Conservation (phyloP, 2,329 filamentous ascomycete species). For the Aspergillus sp. region DNA sequence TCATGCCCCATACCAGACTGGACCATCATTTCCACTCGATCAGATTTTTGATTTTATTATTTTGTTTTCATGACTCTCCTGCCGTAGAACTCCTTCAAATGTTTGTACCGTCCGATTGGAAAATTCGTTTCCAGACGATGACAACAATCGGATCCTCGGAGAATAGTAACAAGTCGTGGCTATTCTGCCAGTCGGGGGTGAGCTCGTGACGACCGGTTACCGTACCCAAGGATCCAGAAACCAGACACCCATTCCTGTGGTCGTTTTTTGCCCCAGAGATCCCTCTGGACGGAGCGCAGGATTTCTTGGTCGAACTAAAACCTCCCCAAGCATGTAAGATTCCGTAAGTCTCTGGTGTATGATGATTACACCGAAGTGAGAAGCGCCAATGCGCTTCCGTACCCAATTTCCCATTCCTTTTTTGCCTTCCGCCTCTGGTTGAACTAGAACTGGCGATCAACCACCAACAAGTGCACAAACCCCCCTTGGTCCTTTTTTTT, state of each 20-base stretch:
- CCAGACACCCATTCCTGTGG: too few relatives aligned
- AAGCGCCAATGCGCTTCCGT: conserved; percentile 9
- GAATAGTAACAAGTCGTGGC: too few relatives aligned
- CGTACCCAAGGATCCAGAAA: too few relatives aligned
- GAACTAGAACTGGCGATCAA: conserved; percentile 28
- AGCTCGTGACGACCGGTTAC: too few relatives aligned
- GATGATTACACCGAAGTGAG: conserved; percentile 9
- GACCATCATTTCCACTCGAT: too few relatives aligned
- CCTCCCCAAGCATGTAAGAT: not conserved
- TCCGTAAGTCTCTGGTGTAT: not conserved
- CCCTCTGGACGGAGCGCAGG: not conserved
- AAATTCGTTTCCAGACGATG: not conserved
- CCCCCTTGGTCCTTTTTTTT: conserved; percentile 14
- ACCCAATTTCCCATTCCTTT: conserved; percentile 25
- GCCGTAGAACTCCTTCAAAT: too few relatives aligned
- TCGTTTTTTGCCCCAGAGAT: too few relatives aligned
- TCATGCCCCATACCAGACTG: too few relatives aligned
- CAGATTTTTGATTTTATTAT: too few relatives aligned
- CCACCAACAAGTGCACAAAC: conserved; percentile 27
- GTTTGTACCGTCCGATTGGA: too few relatives aligned
- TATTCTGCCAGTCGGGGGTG: too few relatives aligned
- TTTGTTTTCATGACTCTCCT: too few relatives aligned
- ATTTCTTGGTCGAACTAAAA: conserved; percentile 1
- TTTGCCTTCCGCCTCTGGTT: conserved; percentile 22
- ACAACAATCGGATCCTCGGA: not conserved